Percentiles rank a stretch among this genome's conserved stretches.
These are phyloP conservation scores for Pulveroboletus sp. DNA, from an alignment of 768 basidiomycete genomes.

Conservation along the genomic window DNA sequence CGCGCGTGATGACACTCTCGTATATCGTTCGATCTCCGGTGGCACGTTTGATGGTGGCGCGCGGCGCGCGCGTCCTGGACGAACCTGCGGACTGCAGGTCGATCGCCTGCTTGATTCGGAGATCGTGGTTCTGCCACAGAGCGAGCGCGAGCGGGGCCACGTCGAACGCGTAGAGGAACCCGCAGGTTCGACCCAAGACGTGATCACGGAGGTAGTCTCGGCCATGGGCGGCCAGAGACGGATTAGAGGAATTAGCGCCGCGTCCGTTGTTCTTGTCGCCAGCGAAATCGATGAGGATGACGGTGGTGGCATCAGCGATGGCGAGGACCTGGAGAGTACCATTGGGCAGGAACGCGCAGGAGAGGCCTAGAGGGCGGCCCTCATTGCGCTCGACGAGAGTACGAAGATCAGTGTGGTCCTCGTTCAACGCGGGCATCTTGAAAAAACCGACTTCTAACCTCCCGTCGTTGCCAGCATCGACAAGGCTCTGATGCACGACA, in stretches of 20 bases:
- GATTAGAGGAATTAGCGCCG: conserved; percentile 25
- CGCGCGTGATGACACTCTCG: conserved; percentile 15
- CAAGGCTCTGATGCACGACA: conserved; percentile 26
- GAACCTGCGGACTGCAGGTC: conserved; percentile 26
- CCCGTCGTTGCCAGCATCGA: conserved; percentile 24
- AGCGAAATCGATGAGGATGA: conserved; percentile 27
- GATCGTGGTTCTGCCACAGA: conserved; percentile 28
- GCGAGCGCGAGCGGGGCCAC: conserved; percentile 29
- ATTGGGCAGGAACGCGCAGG: conserved; percentile 19
- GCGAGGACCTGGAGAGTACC: conserved; percentile 26
- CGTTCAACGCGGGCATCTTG: conserved; percentile 21
- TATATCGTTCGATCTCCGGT: conserved; percentile 7
- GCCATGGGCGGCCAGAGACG: conserved; percentile 16
- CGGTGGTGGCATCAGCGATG: conserved; percentile 24
- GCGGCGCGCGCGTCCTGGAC: conserved; percentile 14
- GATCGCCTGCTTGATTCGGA: conserved; percentile 34
- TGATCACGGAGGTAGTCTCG: conserved; percentile 28
- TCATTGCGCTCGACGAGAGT: conserved; percentile 30
- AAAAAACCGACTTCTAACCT: conserved; percentile 13
- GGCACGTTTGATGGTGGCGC: conserved; percentile 17
- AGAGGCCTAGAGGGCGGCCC: conserved; percentile 31
- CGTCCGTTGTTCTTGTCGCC: conserved; percentile 33
- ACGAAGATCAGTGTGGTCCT: conserved; percentile 20
- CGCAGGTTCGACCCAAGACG: conserved; percentile 26
- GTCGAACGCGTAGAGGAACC: conserved; percentile 31